A percentile compares a stretch with the other conserved stretches of the same genome.
Evolutionary conservation across 2,329 filamentous ascomycete species (phyloP).

Genomic region (Xylaria sp.): DNA sequence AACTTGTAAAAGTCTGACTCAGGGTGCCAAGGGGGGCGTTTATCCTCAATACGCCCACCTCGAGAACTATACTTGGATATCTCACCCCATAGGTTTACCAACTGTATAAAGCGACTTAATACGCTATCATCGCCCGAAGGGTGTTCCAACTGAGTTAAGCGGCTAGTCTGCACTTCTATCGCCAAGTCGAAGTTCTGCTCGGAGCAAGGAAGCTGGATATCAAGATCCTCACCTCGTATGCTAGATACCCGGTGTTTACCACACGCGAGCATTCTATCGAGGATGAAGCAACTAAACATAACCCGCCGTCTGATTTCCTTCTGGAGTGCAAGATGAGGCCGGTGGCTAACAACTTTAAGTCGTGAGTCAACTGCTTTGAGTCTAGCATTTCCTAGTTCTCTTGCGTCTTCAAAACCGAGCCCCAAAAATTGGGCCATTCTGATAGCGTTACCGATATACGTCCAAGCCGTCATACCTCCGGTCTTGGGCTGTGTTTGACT

Average conservation of each 20-base stretch:
- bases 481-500: slow-evolving; percentile 64
- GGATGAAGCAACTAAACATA: slow-evolving; percentile 79
- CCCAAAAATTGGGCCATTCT: slow-evolving; percentile 71
- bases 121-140: slow-evolving; percentile 58
- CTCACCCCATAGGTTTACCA: slow-evolving; percentile 71
- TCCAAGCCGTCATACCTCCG: slow-evolving; percentile 71
- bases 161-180: slow-evolving; percentile 65
- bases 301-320: slow-evolving; percentile 75
- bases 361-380: slow-evolving; percentile 38
- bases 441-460: slow-evolving; percentile 72
- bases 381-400: slow-evolving; percentile 46
- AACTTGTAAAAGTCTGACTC: slow-evolving; percentile 66
- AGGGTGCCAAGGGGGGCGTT: slow-evolving; percentile 68
- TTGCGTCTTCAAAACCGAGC: slow-evolving; percentile 65
- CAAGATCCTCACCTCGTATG: slow-evolving; percentile 68
- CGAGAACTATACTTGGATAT: slow-evolving; percentile 66
- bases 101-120: slow-evolving; percentile 64
- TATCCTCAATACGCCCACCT: slow-evolving; percentile 63
- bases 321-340: slow-evolving; percentile 59
- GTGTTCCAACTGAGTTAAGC: slow-evolving; percentile 52
- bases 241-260: slow-evolving; percentile 70
- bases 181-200: slow-evolving; percentile 73
- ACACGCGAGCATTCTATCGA: slow-evolving; percentile 75
- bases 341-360: slow-evolving; percentile 37
- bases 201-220: slow-evolving; percentile 74